These are phyloP conservation scores for Trichoderma hamatum DNA, from an alignment of 2,329 filamentous ascomycete genomes.

Conservation along the genomic window DNA sequence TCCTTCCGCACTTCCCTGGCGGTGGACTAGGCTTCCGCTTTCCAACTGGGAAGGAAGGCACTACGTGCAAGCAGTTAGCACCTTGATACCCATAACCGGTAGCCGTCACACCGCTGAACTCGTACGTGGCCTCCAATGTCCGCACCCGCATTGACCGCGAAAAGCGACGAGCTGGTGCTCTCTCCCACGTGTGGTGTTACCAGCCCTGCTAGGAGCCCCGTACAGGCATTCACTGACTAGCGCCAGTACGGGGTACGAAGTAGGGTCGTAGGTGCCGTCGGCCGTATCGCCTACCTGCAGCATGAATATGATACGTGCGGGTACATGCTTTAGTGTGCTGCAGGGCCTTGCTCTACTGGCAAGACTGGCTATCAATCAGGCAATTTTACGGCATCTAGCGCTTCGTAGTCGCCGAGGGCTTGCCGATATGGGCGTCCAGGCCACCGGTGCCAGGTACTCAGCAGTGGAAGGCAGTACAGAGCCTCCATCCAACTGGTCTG, in stretches of 20 bases:
- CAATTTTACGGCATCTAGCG: background rate
- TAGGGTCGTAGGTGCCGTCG: background rate
- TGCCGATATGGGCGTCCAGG: background rate
- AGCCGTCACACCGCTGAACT: background rate
- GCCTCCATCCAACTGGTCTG: background rate
- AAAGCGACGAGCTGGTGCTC: constrained; percentile 7
- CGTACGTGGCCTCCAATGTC: background rate
- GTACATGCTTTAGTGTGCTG: background rate
- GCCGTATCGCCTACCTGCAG: background rate
- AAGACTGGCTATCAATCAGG: background rate
- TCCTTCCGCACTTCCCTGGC: background rate
- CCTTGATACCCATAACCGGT: background rate
- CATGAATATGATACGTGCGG: background rate
- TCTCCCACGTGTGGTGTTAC: constrained; percentile 4
- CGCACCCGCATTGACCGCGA: background rate
- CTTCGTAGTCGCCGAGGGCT: background rate
- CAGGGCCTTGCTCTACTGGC: background rate
- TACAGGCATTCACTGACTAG: background rate
- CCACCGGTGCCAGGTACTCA: background rate
- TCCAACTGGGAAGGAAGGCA: background rate
- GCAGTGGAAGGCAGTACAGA: background rate
- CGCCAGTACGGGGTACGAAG: background rate
- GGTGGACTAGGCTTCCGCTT: background rate
- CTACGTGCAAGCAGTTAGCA: background rate
- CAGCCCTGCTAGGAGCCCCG: constrained; percentile 8